Conservation (phyloP, 2,329 filamentous ascomycete genomes). For the Bisporella sp. region DNA sequence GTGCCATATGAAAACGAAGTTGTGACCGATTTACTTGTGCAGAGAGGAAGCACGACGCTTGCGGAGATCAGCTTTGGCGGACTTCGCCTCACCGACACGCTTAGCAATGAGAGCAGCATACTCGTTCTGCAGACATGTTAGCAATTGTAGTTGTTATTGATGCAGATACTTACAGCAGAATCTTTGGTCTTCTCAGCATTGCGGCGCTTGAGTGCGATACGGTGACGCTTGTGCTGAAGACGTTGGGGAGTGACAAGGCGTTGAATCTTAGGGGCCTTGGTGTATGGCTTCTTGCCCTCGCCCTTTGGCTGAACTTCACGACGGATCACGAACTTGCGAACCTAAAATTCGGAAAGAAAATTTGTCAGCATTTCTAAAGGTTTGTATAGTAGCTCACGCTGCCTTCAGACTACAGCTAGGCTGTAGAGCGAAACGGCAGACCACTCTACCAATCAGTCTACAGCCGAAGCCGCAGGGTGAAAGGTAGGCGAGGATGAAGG, state of each 20-base stretch:
- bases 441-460: too few species aligned
- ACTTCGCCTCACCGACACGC: conserved; percentile 95
- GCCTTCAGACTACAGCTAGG: too few species aligned
- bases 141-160: conserved; percentile 14
- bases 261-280: conserved; percentile 99
- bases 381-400: conserved; percentile 39
- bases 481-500: conserved; percentile 65
- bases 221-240: conserved; percentile 99
- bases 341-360: conserved; percentile 46
- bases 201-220: conserved; percentile 96
- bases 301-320: conserved; percentile 96
- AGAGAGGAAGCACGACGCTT: conserved; percentile 97
- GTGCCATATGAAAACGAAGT: conserved; percentile 2
- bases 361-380: conserved; percentile 19
- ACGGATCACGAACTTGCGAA: conserved; percentile 99
- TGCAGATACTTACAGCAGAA: conserved; percentile 72
- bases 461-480: conserved; percentile 8
- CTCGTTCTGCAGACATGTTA: conserved; percentile 67
- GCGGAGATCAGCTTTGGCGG: conserved; percentile 85
- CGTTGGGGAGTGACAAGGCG: conserved; percentile 98
- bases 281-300: conserved; percentile 97
- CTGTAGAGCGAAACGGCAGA: too few species aligned
- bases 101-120: conserved; percentile 94
- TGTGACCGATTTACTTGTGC: conserved; percentile 60
- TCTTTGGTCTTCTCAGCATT: conserved; percentile 96